Evolutionary conservation across 1,139 yeast genomes (phyloP).

Genomic region (Saccharomyces hybrid): DNA sequence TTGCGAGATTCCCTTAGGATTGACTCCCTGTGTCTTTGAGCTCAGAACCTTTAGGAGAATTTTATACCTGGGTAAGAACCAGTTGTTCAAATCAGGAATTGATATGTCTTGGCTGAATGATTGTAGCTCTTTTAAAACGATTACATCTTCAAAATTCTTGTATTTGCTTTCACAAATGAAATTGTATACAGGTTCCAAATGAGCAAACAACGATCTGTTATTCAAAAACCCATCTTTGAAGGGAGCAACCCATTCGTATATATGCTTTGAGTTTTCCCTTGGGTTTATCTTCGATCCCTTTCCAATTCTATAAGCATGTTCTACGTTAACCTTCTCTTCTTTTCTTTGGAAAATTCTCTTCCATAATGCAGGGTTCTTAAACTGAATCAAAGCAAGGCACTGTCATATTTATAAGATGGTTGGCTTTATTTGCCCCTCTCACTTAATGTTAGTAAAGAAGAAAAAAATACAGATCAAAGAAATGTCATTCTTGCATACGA

Average conservation of each 20-base stretch:
- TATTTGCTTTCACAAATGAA: constrained; percentile 3
- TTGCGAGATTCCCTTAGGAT: constrained; percentile 2
- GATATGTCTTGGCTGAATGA: constrained; percentile 11
- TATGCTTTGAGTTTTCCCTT: background rate
- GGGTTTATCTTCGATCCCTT: background rate
- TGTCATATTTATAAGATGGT: constrained; percentile 1
- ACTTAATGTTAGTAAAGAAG: constrained; percentile 4
- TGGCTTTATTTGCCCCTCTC: background rate
- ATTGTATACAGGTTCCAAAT: constrained; percentile 14
- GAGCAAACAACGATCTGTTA: constrained; percentile 9
- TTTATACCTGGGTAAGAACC: constrained; percentile 17
- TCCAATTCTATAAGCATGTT: background rate
- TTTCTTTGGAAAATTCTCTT: background rate
- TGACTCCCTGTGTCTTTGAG: background rate
- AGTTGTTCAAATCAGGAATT: constrained; percentile 10
- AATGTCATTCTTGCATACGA: constrained; percentile 10
- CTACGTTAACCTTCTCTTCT: background rate
- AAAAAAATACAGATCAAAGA: background rate
- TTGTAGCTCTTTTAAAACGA: background rate
- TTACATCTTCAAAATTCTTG: constrained; percentile 5
- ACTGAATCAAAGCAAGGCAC: constrained; percentile 20
- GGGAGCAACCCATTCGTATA: constrained; percentile 2
- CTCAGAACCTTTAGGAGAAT: constrained; percentile 3
- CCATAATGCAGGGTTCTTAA: constrained; percentile 18
- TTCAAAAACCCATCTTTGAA: constrained; percentile 5